Base-by-base conservation (phyloP, 257 asterid species). In the Salvia rosmarinus region DNA sequence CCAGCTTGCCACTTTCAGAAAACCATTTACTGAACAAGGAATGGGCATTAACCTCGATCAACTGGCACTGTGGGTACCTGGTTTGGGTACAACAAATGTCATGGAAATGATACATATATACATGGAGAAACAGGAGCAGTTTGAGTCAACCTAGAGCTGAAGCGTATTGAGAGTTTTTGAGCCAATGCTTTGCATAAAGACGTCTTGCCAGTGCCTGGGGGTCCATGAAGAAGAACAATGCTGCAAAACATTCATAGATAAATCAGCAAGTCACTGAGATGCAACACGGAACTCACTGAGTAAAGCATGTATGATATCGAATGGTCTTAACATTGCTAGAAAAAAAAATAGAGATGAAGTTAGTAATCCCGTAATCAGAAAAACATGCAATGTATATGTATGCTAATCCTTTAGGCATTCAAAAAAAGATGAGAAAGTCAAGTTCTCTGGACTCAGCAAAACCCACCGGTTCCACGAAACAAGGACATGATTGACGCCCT, bases 131-230 rank as follows among this genome's bases (percentile, higher is more conserved):
- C 70, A 25, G 56, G 64, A 52, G 30, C 11, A 49, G 46, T 37
- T 66, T 5, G 32, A 51, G 51, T 77, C 75, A 89, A 91, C 98
- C 99, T 95, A 78, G 82, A 74, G 86, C 87, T 86, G 72, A 91
- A 89, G 70, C 90, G 90, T 67, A 95, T 91, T 51, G 99, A 88
- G 72, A 95, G 95, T 66, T 91, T 91, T 79, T 95, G 99, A 39
- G 98, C 99, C 82, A 95, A 78, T 60, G 98, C 98, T 79, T 91
- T 95, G 88, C 98, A 95, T 58, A 95, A 73, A n/a, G 98, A 95
- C 39, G 99, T 91, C 87, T 95, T 95, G 51, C 99, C 99, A 35
- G 99, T 95, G 69, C 99, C 99, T 75, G 99, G 99, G 77, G 99
- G 98, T 75, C 99, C 99, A 77, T 91, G 98, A 72, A 95, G 95